Percentiles rank a stretch among this genome's conserved stretches.
Evolutionary conservation across 306 rosid species (phyloP).

Genomic region (Sicyos edulis): DNA sequence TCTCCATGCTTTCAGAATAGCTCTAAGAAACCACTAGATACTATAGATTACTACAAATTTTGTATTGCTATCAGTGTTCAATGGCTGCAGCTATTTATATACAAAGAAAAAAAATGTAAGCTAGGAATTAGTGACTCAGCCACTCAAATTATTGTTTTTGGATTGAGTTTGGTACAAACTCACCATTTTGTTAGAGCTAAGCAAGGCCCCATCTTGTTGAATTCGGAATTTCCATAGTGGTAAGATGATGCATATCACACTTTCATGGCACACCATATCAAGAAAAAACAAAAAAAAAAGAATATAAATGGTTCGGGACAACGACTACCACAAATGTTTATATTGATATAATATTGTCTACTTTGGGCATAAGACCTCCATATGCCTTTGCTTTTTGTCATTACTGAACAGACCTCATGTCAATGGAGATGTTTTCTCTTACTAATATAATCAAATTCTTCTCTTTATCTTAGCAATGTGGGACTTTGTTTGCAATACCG

Average conservation of each 20-base stretch:
- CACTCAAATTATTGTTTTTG: conserved; percentile 40
- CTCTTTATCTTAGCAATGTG: no score
- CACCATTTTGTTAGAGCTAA: conserved; percentile 26
- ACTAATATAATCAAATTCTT: no score
- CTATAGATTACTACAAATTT: neutral
- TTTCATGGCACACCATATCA: neutral
- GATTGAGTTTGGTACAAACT: conserved; percentile 38
- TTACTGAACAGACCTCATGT: no score
- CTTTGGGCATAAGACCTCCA: no score
- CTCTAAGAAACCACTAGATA: neutral
- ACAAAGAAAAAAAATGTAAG: neutral
- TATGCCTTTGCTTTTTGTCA: no score
- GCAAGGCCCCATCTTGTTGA: conserved; percentile 16
- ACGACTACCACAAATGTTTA: no score
- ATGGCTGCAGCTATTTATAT: conserved; percentile 1
- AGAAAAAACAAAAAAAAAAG: neutral
- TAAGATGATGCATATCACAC: conserved; percentile 32
- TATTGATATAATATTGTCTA: no score
- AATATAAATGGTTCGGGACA: neutral
- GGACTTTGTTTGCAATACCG: no score
- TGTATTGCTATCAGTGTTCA: neutral
- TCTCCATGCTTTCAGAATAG: conserved; percentile 1
- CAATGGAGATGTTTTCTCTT: no score
- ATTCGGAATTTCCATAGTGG: conserved; percentile 30
- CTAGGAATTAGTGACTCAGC: conserved; percentile 41